Conservation (phyloP, 2,329 filamentous ascomycete species). For the Claviceps sp. region DNA sequence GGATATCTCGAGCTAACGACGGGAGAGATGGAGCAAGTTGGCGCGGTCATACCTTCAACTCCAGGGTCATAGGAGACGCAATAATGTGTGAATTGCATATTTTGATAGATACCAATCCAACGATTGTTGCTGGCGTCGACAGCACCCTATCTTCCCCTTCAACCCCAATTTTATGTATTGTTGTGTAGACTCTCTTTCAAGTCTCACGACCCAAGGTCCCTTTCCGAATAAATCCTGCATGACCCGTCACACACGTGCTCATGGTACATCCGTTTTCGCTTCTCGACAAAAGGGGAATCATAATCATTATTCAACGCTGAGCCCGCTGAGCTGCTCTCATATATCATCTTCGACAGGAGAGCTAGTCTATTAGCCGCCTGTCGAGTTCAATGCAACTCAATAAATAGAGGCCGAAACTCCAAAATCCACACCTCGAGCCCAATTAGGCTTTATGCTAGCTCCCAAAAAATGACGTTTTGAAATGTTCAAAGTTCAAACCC, state of each 20-base stretch:
- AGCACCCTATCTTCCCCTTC: too few relatives aligned
- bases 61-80: too few relatives aligned
- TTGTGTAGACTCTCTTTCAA: neutral
- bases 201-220: neutral
- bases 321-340: neutral
- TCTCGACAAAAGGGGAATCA: neutral
- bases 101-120: too few relatives aligned
- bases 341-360: neutral
- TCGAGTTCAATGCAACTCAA: constrained; percentile 1
- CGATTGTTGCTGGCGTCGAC: too few relatives aligned
- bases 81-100: too few relatives aligned
- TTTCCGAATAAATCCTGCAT: neutral
- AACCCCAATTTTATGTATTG: too few relatives aligned
- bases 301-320: neutral
- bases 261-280: neutral
- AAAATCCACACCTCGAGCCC: neutral
- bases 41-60: too few relatives aligned
- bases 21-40: too few relatives aligned
- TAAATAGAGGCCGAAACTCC: constrained; percentile 2
- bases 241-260: neutral
- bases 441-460: neutral
- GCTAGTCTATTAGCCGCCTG: constrained; percentile 3
- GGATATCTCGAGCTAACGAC: too few relatives aligned
- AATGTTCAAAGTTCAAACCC: neutral
- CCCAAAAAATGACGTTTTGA: neutral